phyloP scores from a whole-genome alignment of 208 protist genomes.

The Leishmania major region DNA sequence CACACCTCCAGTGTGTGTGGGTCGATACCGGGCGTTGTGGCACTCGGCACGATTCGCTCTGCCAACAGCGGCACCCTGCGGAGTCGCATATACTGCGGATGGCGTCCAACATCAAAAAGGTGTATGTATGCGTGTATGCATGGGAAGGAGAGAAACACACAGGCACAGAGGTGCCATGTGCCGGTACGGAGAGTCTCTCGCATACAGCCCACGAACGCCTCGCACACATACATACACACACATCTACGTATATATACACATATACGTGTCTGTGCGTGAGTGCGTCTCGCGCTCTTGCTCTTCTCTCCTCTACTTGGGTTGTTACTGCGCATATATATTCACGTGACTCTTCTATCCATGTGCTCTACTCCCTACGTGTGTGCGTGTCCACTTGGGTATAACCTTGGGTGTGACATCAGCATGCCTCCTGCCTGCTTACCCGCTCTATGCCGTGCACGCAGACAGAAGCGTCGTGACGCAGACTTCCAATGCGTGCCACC shows the following conservation, averaged over 20 bases:
- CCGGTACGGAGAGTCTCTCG: background rate
- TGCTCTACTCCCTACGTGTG: background rate
- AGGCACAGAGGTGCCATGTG: background rate
- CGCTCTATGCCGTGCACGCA: constrained; percentile 41
- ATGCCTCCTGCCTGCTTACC: background rate
- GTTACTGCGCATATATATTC: background rate
- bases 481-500: constrained; percentile 45
- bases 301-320: background rate
- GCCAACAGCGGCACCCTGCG: background rate
- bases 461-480: constrained; percentile 63
- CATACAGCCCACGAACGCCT: background rate
- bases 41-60: background rate
- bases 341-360: background rate
- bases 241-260: too few relatives aligned
- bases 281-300: background rate
- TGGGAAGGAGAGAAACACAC: background rate
- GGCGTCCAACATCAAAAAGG: background rate
- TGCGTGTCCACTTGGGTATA: background rate
- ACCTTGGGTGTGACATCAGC: background rate
- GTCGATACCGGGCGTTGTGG: background rate
- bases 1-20: background rate
- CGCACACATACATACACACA: too few relatives aligned
- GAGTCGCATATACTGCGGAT: background rate
- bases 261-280: too few relatives aligned
- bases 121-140: background rate